These are phyloP conservation scores for Calonectria honghensis DNA, from an alignment of 2,329 filamentous ascomycete species.

Conservation along the genomic window DNA sequence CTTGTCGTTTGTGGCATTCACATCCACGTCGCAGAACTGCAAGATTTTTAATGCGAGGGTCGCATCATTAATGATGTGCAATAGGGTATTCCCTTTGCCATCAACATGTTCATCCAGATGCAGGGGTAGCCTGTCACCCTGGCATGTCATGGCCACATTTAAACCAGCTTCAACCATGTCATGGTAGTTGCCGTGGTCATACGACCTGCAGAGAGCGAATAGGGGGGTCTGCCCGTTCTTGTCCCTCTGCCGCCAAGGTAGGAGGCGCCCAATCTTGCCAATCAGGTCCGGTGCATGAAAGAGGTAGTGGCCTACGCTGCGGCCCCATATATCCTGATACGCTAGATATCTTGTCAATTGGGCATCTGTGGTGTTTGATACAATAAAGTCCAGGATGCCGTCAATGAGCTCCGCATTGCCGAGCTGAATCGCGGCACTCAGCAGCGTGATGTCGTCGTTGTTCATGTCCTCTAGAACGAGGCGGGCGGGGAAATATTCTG, in stretches of 20 bases:
- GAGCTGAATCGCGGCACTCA: constrained; percentile 93
- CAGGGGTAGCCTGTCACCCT: constrained; percentile 86
- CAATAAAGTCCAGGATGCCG: constrained; percentile 82
- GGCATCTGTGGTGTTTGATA: constrained; percentile 72
- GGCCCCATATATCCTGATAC: constrained; percentile 87
- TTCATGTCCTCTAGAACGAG: constrained; percentile 89
- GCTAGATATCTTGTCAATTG: constrained; percentile 81
- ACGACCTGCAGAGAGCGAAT: constrained; percentile 95
- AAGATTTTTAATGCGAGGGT: constrained; percentile 85
- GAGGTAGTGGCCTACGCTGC: constrained; percentile 95
- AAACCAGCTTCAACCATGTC: constrained; percentile 91
- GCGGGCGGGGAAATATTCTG: constrained; percentile 83
- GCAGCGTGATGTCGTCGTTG: constrained; percentile 90
- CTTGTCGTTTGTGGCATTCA: constrained; percentile 96
- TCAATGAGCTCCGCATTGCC: constrained; percentile 85
- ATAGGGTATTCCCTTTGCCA: constrained; percentile 91
- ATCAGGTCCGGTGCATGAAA: constrained; percentile 93
- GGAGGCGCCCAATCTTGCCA: constrained; percentile 81
- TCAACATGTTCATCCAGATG: constrained; percentile 96
- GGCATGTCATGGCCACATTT: constrained; percentile 81
- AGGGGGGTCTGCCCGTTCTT: constrained; percentile 98
- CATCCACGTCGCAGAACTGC: constrained; percentile 91
- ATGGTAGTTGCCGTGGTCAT: constrained; percentile 91
- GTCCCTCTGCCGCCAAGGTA: constrained; percentile 94
- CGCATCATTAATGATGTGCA: constrained; percentile 96